These are phyloP conservation scores for Ascochyta rabiei DNA, from an alignment of 2,329 filamentous ascomycete species.

Conservation along the genomic window DNA sequence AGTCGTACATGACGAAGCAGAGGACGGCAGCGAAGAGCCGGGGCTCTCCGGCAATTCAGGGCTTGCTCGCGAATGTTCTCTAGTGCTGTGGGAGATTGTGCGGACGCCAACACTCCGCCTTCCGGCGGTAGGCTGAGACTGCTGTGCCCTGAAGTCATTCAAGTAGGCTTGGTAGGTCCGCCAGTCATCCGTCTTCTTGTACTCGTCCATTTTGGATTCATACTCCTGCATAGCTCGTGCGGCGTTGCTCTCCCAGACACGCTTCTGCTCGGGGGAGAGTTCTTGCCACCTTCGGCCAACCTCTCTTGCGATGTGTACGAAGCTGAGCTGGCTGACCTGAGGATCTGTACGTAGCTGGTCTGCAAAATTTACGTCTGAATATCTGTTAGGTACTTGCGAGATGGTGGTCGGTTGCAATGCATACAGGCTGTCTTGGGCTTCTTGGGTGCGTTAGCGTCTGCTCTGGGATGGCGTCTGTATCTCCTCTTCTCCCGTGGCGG, in stretches of 20 bases:
- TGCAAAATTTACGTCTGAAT: constrained; percentile 50
- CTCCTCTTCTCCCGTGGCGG: constrained; percentile 43
- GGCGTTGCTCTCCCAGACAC: constrained; percentile 47
- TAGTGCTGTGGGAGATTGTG: constrained; percentile 30
- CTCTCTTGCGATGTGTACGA: constrained; percentile 48
- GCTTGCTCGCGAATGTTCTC: constrained; percentile 34
- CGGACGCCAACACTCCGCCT: constrained; percentile 32
- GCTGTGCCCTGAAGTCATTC: constrained; percentile 42
- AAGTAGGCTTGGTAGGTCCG: constrained; percentile 46
- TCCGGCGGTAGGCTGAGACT: constrained; percentile 22
- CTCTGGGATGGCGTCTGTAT: constrained; percentile 47
- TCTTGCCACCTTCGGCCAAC: constrained; percentile 49
- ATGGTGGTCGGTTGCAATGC: neutral
- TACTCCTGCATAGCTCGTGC: constrained; percentile 48
- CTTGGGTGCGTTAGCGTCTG: constrained; percentile 47
- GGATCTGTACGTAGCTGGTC: constrained; percentile 47
- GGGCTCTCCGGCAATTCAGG: constrained; percentile 41
- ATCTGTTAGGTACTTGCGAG: neutral
- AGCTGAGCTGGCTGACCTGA: constrained; percentile 43
- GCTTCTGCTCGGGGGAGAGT: constrained; percentile 44
- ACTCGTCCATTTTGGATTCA: constrained; percentile 48
- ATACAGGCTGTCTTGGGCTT: constrained; percentile 51
- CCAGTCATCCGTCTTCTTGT: constrained; percentile 48
- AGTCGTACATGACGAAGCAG: constrained; percentile 19
- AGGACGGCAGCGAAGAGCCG: constrained; percentile 23